These are phyloP conservation scores for Quercus glauca DNA, from an alignment of 306 rosid species.

Conservation along the genomic window DNA sequence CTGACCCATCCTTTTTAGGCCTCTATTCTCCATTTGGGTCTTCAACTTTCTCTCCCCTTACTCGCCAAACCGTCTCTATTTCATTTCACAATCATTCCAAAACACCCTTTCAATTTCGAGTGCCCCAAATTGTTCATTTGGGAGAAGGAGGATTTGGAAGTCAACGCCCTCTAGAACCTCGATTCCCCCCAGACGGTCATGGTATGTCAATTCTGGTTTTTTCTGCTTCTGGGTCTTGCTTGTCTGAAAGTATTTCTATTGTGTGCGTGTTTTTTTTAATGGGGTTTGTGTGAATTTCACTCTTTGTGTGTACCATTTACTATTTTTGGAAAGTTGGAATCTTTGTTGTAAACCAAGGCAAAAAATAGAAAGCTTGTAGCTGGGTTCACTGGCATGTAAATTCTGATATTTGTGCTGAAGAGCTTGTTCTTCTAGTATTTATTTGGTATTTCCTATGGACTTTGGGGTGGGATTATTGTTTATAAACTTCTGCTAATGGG, in stretches of 20 bases:
- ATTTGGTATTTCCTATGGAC: no score
- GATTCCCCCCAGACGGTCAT: constrained; percentile 27
- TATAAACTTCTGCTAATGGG: no score
- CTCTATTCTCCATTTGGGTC: constrained; percentile 5
- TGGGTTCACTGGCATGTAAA: no score
- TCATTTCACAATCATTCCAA: constrained; percentile 16
- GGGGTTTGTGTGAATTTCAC: not conserved
- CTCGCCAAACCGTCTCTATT: constrained; percentile 4
- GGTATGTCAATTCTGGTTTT: constrained; percentile 30
- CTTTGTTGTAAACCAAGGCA: not conserved
- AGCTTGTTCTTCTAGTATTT: no score
- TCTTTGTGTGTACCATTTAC: not conserved
- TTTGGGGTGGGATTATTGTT: no score
- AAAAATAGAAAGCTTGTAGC: not conserved
- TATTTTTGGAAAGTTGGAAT: not conserved
- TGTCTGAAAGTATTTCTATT: not conserved
- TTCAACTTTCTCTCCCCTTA: not conserved
- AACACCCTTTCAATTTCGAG: not conserved
- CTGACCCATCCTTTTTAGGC: constrained; percentile 3
- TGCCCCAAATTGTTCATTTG: constrained; percentile 11
- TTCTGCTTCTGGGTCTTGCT: not conserved
- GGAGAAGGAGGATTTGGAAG: constrained; percentile 10
- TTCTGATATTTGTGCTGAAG: no score
- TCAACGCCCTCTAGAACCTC: constrained; percentile 32
- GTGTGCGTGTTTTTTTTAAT: not conserved